Conservation (phyloP, 805 yeast genomes). For the Torulaspora franciscae region DNA sequence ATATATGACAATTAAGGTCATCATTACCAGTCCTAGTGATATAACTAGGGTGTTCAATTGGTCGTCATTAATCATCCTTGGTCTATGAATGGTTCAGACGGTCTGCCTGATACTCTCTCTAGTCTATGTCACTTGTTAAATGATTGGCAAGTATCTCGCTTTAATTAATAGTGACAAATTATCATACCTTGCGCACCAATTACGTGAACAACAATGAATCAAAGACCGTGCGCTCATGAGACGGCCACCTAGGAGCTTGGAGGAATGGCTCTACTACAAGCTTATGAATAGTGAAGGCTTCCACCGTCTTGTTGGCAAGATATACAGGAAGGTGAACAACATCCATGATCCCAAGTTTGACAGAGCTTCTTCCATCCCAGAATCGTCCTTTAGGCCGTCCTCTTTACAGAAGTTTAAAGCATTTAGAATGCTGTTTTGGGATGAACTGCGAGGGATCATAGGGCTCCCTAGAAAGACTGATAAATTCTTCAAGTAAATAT, state of each 20-base stretch:
- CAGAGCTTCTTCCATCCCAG: slow-evolving; percentile 10
- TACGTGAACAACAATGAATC: background rate
- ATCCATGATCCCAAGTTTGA: slow-evolving; percentile 40
- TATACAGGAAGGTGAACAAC: slow-evolving; percentile 62
- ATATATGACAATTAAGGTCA: slow-evolving; percentile 66
- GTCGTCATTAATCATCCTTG: slow-evolving; percentile 73
- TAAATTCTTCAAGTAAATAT: slow-evolving; percentile 17
- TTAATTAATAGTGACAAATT: background rate
- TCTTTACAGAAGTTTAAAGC: slow-evolving; percentile 55
- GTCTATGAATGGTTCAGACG: background rate
- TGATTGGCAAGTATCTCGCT: background rate
- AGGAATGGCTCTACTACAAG: slow-evolving; percentile 45
- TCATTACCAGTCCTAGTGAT: slow-evolving; percentile 65
- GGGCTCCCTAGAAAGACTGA: slow-evolving; percentile 39
- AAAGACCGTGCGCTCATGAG: slow-evolving; percentile 9
- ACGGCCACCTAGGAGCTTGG: slow-evolving; percentile 38
- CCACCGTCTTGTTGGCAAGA: slow-evolving; percentile 54
- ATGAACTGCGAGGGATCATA: slow-evolving; percentile 54
- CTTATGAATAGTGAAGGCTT: slow-evolving; percentile 56
- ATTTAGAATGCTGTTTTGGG: slow-evolving; percentile 50
- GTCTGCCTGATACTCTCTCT: background rate
- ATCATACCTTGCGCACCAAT: background rate
- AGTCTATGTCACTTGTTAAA: background rate
- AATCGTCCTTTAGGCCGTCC: slow-evolving; percentile 45
- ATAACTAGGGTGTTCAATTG: slow-evolving; percentile 73